phyloP scores from a whole-genome alignment of 371 early-diverging fungal genomes.

The Apophysomyces trapeziformis region DNA sequence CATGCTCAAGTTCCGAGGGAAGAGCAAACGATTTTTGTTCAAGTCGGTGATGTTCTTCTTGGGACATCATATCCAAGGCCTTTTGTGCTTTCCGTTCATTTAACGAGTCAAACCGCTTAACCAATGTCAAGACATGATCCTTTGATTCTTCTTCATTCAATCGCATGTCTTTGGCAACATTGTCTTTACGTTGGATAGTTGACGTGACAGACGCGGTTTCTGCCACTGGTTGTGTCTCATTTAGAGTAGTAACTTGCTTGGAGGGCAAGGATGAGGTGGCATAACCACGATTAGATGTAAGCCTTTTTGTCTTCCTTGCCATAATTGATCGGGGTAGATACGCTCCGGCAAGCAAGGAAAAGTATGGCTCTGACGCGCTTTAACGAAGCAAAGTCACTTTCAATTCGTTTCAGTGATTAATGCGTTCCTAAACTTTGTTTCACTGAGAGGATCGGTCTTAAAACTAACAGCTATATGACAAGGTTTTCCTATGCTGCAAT shows the following conservation, averaged over 20 bases:
- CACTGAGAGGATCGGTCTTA: no score
- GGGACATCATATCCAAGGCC: slow-evolving; percentile 19
- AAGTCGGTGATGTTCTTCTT: slow-evolving; percentile 11
- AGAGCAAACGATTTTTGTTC: slow-evolving; percentile 23
- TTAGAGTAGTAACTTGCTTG: background rate
- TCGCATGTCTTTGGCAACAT: background rate
- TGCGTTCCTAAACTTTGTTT: no score
- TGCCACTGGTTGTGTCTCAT: background rate
- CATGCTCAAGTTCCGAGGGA: slow-evolving; percentile 26
- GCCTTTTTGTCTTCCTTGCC: slow-evolving; percentile 5
- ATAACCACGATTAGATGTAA: background rate
- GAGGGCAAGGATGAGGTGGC: slow-evolving; percentile 1
- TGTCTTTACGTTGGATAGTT: background rate
- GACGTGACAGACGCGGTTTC: background rate
- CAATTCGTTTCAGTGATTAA: no score
- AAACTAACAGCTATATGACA: no score
- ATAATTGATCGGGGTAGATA: background rate
- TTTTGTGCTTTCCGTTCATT: slow-evolving; percentile 28
- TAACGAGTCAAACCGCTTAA: slow-evolving; percentile 22
- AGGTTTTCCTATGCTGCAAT: no score
- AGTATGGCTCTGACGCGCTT: no score
- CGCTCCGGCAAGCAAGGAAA: no score
- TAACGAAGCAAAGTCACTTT: no score
- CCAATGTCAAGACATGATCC: slow-evolving; percentile 20
- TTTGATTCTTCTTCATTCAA: background rate